Percentiles rank a stretch among this genome's conserved stretches.
Evolutionary conservation across 2,329 filamentous ascomycete species (phyloP).

Genomic region (Pestalotiopsis fici): DNA sequence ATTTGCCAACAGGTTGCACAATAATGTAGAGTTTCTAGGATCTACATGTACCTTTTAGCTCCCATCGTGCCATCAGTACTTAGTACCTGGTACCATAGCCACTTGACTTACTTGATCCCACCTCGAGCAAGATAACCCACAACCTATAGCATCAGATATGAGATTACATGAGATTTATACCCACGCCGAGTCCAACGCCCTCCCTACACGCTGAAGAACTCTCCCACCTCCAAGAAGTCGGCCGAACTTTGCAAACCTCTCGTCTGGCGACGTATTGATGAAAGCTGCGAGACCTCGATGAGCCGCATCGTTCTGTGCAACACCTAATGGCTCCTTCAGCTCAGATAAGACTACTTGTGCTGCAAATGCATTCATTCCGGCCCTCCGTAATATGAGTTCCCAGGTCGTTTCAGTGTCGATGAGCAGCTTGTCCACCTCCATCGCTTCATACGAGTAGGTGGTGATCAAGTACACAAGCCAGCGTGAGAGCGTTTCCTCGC

Average conservation of each 20-base stretch:
- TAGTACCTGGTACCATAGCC: background rate
- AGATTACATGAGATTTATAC: conserved; percentile 16
- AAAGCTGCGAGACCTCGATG: conserved; percentile 53
- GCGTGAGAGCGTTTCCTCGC: conserved; percentile 46
- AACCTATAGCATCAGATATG: background rate
- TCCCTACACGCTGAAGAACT: conserved; percentile 53
- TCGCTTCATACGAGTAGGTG: conserved; percentile 35
- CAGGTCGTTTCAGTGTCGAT: conserved; percentile 62
- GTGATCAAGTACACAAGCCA: conserved; percentile 58
- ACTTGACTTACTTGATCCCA: background rate
- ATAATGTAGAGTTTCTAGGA: no score
- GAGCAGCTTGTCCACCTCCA: conserved; percentile 29
- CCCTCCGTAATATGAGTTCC: conserved; percentile 67
- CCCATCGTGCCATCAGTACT: no score
- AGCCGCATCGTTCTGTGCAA: conserved; percentile 12
- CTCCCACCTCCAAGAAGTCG: conserved; percentile 52
- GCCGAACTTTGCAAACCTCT: conserved; percentile 52
- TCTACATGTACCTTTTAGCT: no score
- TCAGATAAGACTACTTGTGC: conserved; percentile 63
- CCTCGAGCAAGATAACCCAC: background rate
- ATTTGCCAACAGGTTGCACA: no score
- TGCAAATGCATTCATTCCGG: conserved; percentile 71
- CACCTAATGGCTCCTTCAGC: conserved; percentile 37
- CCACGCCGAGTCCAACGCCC: conserved; percentile 53
- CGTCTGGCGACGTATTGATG: conserved; percentile 52